Base-by-base conservation (phyloP, 177 flowering plant species). In the Vitis hybrid region DNA sequence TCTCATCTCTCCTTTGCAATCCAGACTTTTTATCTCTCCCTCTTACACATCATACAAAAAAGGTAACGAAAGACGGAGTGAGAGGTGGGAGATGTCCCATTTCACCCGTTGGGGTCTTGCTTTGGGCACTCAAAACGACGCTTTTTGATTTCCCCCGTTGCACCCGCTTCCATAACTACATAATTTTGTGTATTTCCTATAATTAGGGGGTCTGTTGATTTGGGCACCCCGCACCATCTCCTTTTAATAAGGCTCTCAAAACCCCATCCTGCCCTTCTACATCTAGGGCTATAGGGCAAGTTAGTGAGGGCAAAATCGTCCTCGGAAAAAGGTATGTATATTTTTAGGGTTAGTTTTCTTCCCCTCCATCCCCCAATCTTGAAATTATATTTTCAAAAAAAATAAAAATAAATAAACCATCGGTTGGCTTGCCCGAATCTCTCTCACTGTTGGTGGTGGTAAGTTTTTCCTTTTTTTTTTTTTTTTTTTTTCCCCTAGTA, bases 381-480 rank as follows among this genome's bases (percentile, higher is more conserved):
- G 46, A 59, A 59, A 1, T n/a, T 3, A 51, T 24, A 48, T 60
- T 19, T 9, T 60, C 6, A 9, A 24, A 68, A 68, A 58, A 11
- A 35, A 4, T 30, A 61, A 27, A 61, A 12, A 14, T 2, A 18
- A 18, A 35, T 18, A 57, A 59, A 72, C 16, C 6, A 65, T 16
- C 67, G 58, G 62, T 58, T 71, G 59, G 51, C 62, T 54, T 48
- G 16, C 56, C 16, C 74, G 51, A 52, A 32, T 58, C 56, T 62
- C 72, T 52, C 52, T 12, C 51, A 15, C 51, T 64, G 27, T 58
- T 62, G 79, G 81, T 79, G 27, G 52, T 62, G 79, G 81, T 79
- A 73, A 79, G 79, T 66, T 51, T 14, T 21, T 49, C 19, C 52
- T 54, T 56, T 32, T 16, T 7, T 6, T 56, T 55, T 13, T n/a